Percentiles rank a stretch among this genome's conserved stretches.
Conservation (phyloP, 805 yeast genomes). For the Metschnikowia cubensis region DNA sequence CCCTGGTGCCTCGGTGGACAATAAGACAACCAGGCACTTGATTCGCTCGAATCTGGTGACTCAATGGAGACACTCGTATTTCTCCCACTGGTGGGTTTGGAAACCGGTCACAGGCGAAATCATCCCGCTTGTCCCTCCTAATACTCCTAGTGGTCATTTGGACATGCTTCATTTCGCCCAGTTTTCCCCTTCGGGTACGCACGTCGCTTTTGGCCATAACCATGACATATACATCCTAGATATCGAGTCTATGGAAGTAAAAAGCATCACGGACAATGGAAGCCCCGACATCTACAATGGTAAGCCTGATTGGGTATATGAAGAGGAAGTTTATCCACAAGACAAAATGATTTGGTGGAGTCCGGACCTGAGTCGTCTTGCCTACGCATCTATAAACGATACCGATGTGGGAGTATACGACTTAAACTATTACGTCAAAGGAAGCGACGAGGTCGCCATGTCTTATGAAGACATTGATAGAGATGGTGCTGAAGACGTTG, state of each 20-base stretch:
- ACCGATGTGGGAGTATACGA: slow-evolving; percentile 51
- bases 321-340: slow-evolving; percentile 64
- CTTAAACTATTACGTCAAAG: slow-evolving; percentile 48
- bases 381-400: slow-evolving; percentile 58
- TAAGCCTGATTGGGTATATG: slow-evolving; percentile 80
- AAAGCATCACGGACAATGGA: slow-evolving; percentile 51
- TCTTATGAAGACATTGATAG: slow-evolving; percentile 7
- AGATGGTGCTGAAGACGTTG: slow-evolving; percentile 11
- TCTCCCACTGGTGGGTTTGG: slow-evolving; percentile 38
- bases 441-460: slow-evolving; percentile 17
- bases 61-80: slow-evolving; percentile 42
- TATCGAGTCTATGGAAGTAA: slow-evolving; percentile 20
- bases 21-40: slow-evolving; percentile 43
- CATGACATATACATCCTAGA: slow-evolving; percentile 53
- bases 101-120: slow-evolving; percentile 24
- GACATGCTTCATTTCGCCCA: slow-evolving; percentile 38
- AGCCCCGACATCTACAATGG: slow-evolving; percentile 54
- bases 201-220: slow-evolving; percentile 52
- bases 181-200: slow-evolving; percentile 60
- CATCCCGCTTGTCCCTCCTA: slow-evolving; percentile 33
- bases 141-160: slow-evolving; percentile 1
- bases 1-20: slow-evolving; percentile 42
- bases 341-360: slow-evolving; percentile 74
- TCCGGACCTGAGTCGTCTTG: slow-evolving; percentile 52
- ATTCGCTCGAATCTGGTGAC: slow-evolving; percentile 46